Percentiles rank a stretch among this genome's conserved stretches.
Evolutionary conservation across 1,284 basidiomycete genomes (phyloP).

Genomic region (Cryptococcus depauperatus): DNA sequence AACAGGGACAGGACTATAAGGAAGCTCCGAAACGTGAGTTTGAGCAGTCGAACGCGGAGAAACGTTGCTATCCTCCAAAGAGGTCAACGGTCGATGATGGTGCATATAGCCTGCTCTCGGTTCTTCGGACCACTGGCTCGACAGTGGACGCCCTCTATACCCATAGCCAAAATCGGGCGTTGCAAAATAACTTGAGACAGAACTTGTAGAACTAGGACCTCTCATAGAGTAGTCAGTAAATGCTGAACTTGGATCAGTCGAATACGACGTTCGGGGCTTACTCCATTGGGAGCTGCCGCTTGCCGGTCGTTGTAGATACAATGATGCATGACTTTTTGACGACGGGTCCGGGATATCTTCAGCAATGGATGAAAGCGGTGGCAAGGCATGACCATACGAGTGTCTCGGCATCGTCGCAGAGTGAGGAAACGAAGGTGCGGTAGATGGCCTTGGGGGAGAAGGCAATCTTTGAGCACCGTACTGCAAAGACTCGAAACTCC

Average conservation of each 20-base stretch:
- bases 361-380: slow-evolving; percentile 14
- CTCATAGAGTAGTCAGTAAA: slow-evolving; percentile 14
- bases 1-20: no score
- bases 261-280: slow-evolving; percentile 6
- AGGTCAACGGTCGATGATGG: no score
- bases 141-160: slow-evolving; percentile 2
- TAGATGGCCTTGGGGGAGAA: neutral
- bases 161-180: slow-evolving; percentile 5
- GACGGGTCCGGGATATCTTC: slow-evolving; percentile 7
- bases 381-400: slow-evolving; percentile 5
- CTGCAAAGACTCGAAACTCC: slow-evolving; percentile 11
- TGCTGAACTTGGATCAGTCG: slow-evolving; percentile 5
- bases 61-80: neutral
- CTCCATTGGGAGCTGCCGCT: slow-evolving; percentile 8
- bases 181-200: slow-evolving; percentile 7
- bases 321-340: slow-evolving; percentile 8
- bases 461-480: neutral
- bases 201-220: slow-evolving; percentile 10
- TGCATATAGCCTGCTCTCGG: neutral
- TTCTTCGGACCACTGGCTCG: neutral
- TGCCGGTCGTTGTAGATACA: slow-evolving; percentile 6
- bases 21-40: no score
- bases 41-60: neutral
- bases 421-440: neutral
- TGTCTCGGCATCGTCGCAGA: neutral